Conservation (phyloP, 2,329 filamentous ascomycete species). For the Fusarium citri region DNA sequence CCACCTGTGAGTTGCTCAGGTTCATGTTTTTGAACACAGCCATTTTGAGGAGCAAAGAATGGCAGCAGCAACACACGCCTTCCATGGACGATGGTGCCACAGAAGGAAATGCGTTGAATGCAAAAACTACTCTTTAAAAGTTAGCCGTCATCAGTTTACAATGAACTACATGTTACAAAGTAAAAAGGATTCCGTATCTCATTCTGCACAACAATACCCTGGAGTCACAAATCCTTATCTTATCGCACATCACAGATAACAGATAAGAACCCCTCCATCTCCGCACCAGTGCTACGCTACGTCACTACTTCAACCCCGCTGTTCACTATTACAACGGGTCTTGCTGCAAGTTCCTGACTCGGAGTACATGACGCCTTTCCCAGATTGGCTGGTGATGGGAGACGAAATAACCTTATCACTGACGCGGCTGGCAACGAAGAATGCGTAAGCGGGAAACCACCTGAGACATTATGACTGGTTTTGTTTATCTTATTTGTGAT, state of each 20-base stretch:
- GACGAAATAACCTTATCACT: background rate
- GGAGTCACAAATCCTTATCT: background rate
- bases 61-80: too few relatives aligned
- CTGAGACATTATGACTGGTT: background rate
- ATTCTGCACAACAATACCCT: background rate
- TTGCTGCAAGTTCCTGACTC: background rate
- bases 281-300: background rate
- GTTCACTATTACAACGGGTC: background rate
- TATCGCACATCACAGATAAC: background rate
- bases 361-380: background rate
- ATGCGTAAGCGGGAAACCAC: background rate
- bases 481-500: too few relatives aligned
- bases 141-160: too few relatives aligned
- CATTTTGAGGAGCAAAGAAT: too few relatives aligned
- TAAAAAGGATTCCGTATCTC: accelerated
- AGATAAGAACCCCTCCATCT: background rate
- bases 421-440: background rate
- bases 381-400: background rate
- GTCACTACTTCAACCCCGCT: background rate
- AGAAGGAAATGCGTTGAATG: too few relatives aligned
- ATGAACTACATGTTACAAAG: too few relatives aligned
- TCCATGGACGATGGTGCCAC: too few relatives aligned
- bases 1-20: too few relatives aligned
- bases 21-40: too few relatives aligned
- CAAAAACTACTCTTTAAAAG: accelerated